These are phyloP conservation scores for Chlamydomonas sp. DNA, from an alignment of 139 green algal genomes.

Conservation along the genomic window DNA sequence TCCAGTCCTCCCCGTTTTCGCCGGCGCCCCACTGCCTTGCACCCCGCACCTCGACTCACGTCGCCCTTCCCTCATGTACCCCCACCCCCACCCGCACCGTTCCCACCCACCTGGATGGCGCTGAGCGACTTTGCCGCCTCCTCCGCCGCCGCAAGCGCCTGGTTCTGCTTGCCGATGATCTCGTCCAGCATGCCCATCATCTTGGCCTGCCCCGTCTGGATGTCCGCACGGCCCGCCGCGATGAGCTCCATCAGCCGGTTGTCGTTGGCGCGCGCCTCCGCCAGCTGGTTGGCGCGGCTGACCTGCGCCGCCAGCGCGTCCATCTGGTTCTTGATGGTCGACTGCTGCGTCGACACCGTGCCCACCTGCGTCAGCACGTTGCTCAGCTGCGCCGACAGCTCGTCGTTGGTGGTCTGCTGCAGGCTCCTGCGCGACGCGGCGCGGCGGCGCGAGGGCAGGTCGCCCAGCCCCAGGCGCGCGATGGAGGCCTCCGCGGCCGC, in stretches of 20 bases:
- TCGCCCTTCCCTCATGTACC: not conserved
- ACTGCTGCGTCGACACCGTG: constrained; percentile 44
- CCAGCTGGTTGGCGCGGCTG: constrained; percentile 62
- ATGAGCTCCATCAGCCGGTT: constrained; percentile 74
- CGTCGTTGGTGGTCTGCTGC: constrained; percentile 19
- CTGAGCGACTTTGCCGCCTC: constrained; percentile 14
- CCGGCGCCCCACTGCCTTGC: no score
- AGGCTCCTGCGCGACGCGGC: constrained; percentile 8
- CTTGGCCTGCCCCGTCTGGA: constrained; percentile 56
- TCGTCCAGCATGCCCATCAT: constrained; percentile 67
- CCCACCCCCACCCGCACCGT: not conserved
- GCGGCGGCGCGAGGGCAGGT: not conserved
- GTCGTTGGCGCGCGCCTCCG: constrained; percentile 60
- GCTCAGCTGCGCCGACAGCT: constrained; percentile 21
- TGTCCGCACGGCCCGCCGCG: constrained; percentile 64
- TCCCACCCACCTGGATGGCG: constrained; percentile 20
- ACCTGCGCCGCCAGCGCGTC: constrained; percentile 59
- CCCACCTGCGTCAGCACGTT: constrained; percentile 28
- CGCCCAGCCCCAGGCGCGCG: not conserved
- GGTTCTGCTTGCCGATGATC: constrained; percentile 76
- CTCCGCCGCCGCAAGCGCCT: constrained; percentile 49
- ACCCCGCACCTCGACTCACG: not conserved
- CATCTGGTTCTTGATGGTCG: constrained; percentile 51
- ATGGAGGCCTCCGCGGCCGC: not conserved
- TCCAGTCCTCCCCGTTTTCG: no score